These are phyloP conservation scores for Castanopsis chinensis DNA, from an alignment of 306 rosid species.

Conservation along the genomic window DNA sequence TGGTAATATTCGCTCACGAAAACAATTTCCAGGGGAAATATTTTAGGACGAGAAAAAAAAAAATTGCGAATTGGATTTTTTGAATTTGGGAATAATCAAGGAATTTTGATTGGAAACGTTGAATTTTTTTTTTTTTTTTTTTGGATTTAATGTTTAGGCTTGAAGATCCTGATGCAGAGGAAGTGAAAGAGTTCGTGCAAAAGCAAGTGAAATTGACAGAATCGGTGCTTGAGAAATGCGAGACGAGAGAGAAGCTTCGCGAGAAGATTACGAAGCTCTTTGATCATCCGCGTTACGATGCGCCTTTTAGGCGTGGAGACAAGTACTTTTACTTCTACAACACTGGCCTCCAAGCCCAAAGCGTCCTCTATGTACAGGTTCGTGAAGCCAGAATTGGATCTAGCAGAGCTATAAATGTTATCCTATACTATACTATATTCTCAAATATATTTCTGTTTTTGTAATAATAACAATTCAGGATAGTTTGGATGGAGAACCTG, in stretches of 20 bases:
- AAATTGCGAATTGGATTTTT: background rate
- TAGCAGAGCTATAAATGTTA: background rate
- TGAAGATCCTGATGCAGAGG: slow-evolving; percentile 83
- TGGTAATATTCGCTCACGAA: slow-evolving; percentile 41
- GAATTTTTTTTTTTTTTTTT: background rate
- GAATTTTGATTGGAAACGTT: background rate
- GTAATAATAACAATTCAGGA: slow-evolving; percentile 35
- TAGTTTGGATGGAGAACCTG: slow-evolving; percentile 58
- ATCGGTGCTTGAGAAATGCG: slow-evolving; percentile 61
- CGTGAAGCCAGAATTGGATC: slow-evolving; percentile 13
- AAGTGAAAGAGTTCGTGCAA: slow-evolving; percentile 79
- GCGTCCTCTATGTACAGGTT: slow-evolving; percentile 82
- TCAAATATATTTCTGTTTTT: background rate
- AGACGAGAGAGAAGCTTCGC: slow-evolving; percentile 45
- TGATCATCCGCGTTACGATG: slow-evolving; percentile 82
- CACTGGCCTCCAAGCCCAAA: slow-evolving; percentile 86
- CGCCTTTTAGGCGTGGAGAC: slow-evolving; percentile 57
- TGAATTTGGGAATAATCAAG: background rate
- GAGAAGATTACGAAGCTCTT: slow-evolving; percentile 59
- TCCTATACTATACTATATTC: background rate
- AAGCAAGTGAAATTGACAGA: slow-evolving; percentile 65
- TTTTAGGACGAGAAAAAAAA: background rate
- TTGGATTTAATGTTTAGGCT: slow-evolving; percentile 46
- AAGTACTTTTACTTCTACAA: slow-evolving; percentile 79
- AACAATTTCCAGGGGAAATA: no score